Conservation (phyloP, 2,329 filamentous ascomycete genomes). For the Talaromyces amestolkiae region DNA sequence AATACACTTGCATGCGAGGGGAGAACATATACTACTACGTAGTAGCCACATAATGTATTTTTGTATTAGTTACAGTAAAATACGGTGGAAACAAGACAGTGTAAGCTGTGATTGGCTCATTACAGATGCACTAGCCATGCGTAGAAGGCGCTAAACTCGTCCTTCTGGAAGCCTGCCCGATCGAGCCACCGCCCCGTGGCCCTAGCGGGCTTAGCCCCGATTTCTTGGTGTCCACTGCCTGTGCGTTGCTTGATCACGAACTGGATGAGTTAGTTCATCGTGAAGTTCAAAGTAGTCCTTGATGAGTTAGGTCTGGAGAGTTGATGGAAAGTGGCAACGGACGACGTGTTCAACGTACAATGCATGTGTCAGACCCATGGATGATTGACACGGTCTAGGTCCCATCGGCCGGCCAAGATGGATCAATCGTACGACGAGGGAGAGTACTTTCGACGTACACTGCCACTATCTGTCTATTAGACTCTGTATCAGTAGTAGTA, state of each 20-base stretch:
- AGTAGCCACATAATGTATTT: not conserved
- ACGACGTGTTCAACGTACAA: not conserved
- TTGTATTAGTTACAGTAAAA: not conserved
- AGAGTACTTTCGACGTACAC: not conserved
- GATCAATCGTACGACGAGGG: not conserved
- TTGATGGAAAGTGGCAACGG: not conserved
- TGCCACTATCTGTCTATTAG: not conserved
- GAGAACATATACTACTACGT: not conserved
- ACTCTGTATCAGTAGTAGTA: no score
- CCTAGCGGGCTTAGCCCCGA: constrained; percentile 4
- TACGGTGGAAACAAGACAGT: not conserved
- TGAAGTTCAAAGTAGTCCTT: not conserved
- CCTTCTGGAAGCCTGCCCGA: constrained; percentile 19
- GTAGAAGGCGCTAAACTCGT: constrained; percentile 3
- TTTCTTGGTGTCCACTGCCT: not conserved
- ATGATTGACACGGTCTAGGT: not conserved
- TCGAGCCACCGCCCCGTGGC: constrained; percentile 8
- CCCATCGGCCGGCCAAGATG: not conserved
- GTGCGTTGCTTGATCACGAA: not conserved
- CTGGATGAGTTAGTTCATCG: not conserved
- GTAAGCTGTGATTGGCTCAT: not conserved
- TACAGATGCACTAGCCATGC: constrained; percentile 1
- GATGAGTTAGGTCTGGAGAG: not conserved
- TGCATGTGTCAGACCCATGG: not conserved
- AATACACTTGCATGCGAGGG: constrained; percentile 2